Evolutionary conservation across 2,329 filamentous ascomycete species (phyloP), one percentile per base, ranked within the genome.

Genomic region (Emergomyces pasteurianus): DNA sequence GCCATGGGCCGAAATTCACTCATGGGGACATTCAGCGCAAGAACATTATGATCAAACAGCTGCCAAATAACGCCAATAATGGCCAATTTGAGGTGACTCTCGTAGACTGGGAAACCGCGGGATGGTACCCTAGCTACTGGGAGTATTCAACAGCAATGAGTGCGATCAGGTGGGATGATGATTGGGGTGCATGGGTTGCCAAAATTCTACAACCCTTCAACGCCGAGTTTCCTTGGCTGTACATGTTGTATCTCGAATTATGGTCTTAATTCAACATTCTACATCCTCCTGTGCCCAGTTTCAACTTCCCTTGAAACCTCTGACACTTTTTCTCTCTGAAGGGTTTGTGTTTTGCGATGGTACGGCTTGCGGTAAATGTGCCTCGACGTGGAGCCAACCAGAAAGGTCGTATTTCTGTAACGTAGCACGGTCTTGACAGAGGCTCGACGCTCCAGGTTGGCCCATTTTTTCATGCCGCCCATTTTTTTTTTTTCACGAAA

Each of bases 101-200:
- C 8, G 70, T 77, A 63, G 73, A 77, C 66, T 76, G 73, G 74
- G 74, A 75, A 58, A 70, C 65, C 52, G 62, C 73, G 50, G 72
- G 73, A 38, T 76, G 71, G 73, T 74, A 73, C 63, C 74, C 73
- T 28, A 68, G 60, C 38, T 76, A 75, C 63, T 75, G 72, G 72
- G 73, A 76, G 62, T 76, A 73, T 62, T 68, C 70, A 38, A 62
- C 67, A 61, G 70, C 74, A 49, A 64, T 72, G 60, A 70, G 68
- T 65, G 66, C 65, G 49, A 70, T 67, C 57, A 56, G 63, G 62
- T 75, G 71, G 69, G 64, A 68, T 56, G 70, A 73, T 68, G 70
- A 74, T 61, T 74, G 71, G 71, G 62, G 63, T 62, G 47, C 64
- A 55, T 74, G 68, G 68, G 60, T 74, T 50, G 66, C 67, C 18